Conservation (phyloP, 2,329 filamentous ascomycete genomes). For the Coniochaeta prunicola region DNA sequence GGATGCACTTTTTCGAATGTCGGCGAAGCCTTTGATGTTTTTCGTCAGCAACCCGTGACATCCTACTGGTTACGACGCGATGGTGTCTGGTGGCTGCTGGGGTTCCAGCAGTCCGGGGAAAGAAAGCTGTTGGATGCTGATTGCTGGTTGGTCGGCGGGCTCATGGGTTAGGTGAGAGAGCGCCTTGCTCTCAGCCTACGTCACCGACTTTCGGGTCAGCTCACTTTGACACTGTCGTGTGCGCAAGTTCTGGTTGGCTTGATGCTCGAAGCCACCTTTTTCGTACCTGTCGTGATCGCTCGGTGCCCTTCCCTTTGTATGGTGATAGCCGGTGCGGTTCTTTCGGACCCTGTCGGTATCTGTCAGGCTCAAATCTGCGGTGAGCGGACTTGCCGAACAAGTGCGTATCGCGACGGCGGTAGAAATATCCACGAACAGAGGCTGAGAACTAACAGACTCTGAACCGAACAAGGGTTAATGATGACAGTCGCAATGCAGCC, state of each 20-base stretch:
- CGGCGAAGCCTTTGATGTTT: not conserved
- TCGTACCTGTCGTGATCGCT: not conserved
- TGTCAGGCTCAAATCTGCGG: not conserved
- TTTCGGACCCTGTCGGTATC: not conserved
- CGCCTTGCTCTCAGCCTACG: not conserved
- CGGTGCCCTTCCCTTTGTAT: not conserved
- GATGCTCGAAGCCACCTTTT: not conserved
- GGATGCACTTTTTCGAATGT: not conserved
- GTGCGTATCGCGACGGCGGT: not conserved
- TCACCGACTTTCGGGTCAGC: not conserved
- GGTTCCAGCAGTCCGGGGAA: not conserved
- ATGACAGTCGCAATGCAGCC: not conserved
- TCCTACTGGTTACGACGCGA: not conserved
- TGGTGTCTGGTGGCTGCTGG: not conserved
- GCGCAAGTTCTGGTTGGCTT: not conserved
- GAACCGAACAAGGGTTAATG: too few species aligned
- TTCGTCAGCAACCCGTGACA: not conserved
- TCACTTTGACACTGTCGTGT: not conserved
- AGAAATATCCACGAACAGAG: not conserved
- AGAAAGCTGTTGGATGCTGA: not conserved
- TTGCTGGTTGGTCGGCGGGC: not conserved
- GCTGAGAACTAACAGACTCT: not conserved
- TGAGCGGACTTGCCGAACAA: not conserved
- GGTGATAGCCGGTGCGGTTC: not conserved
- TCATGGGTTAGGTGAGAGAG: not conserved